These are phyloP conservation scores for Chlorociboria aeruginascens DNA, from an alignment of 495 filamentous ascomycete genomes.

Conservation along the genomic window DNA sequence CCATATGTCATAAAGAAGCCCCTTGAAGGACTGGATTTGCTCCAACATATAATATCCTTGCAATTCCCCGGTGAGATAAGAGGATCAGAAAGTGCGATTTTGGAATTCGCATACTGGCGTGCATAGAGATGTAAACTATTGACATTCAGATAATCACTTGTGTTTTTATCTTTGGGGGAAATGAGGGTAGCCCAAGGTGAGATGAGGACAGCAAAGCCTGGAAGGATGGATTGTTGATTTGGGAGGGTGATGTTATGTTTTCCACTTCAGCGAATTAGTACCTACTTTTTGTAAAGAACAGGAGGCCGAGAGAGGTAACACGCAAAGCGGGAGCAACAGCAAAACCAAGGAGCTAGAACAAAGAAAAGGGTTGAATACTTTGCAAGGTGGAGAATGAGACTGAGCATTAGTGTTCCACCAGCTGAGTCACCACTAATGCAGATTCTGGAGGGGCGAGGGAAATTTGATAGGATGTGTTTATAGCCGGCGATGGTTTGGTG, in stretches of 20 bases:
- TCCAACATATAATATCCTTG: constrained; percentile 51
- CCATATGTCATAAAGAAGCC: constrained; percentile 57
- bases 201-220: constrained; percentile 40
- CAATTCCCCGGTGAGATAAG: constrained; percentile 57
- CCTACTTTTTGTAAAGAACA: too few species aligned
- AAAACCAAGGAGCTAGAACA: too few species aligned
- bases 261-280: too few species aligned
- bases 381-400: constrained; percentile 44
- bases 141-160: constrained; percentile 50
- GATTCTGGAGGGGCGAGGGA: constrained; percentile 39
- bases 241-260: not conserved
- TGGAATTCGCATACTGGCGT: constrained; percentile 45
- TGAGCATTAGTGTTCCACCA: constrained; percentile 55
- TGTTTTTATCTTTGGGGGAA: constrained; percentile 41
- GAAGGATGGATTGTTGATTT: constrained; percentile 10
- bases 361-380: too few species aligned
- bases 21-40: constrained; percentile 38
- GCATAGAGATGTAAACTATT: constrained; percentile 48
- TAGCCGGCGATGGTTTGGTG: constrained; percentile 54
- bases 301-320: too few species aligned
- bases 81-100: constrained; percentile 33
- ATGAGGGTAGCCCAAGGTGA: constrained; percentile 52
- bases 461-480: constrained; percentile 45
- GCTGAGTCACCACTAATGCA: constrained; percentile 64
- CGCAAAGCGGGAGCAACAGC: too few species aligned